phyloP scores from a whole-genome alignment of 2,329 filamentous ascomycete species.

The Diplodia sapinea region DNA sequence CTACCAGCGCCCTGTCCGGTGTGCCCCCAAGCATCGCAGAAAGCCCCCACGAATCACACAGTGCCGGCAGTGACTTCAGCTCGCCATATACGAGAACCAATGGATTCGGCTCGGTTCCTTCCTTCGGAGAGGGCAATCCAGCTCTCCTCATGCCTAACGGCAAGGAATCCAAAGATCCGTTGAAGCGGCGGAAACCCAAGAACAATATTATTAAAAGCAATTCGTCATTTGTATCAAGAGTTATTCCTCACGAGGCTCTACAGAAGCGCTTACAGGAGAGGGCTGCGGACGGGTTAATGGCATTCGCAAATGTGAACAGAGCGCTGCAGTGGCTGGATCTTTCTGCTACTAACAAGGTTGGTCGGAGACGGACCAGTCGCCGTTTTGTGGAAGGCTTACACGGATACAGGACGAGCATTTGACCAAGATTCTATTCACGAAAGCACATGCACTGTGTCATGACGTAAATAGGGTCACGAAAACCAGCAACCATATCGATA shows the following conservation, averaged over 20 bases:
- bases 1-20: constrained; percentile 49
- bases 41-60: constrained; percentile 50
- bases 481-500: constrained; percentile 77
- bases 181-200: constrained; percentile 90
- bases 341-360: constrained; percentile 72
- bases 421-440: constrained; percentile 96
- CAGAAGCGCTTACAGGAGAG: constrained; percentile 81
- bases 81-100: constrained; percentile 39
- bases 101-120: constrained; percentile 55
- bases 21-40: constrained; percentile 57
- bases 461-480: constrained; percentile 88
- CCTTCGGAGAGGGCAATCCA: constrained; percentile 86
- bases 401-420: constrained; percentile 75
- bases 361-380: not conserved
- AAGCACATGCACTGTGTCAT: constrained; percentile 92
- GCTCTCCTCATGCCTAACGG: constrained; percentile 65
- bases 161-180: constrained; percentile 69
- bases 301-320: constrained; percentile 93
- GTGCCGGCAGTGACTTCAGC: constrained; percentile 53
- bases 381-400: not conserved
- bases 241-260: constrained; percentile 85
- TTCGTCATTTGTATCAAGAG: constrained; percentile 96
- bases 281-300: constrained; percentile 78
- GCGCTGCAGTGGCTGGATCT: constrained; percentile 97
- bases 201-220: constrained; percentile 99